These are phyloP conservation scores for Thymus quinquecostatus DNA, from an alignment of 257 asterid species.

Conservation along the genomic window DNA sequence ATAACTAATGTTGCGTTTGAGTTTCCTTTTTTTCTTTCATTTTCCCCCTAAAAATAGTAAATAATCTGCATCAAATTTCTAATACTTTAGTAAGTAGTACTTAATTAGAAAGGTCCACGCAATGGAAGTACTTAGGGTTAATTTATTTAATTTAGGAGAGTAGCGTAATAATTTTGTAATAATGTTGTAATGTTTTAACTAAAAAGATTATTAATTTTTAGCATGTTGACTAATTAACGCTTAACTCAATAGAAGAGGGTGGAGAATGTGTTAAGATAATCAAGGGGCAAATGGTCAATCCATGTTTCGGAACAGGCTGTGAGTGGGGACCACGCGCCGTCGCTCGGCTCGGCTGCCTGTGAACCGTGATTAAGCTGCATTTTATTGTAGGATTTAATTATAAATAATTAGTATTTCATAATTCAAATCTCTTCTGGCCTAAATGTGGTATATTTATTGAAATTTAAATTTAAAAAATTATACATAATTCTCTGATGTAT, in stretches of 20 bases:
- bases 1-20: neutral
- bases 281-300: slow-evolving; percentile 34
- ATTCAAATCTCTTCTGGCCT: no score
- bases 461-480: no score
- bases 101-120: neutral
- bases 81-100: no score
- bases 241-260: neutral
- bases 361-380: neutral
- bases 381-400: neutral
- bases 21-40: slow-evolving; percentile 3
- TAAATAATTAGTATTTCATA: no score
- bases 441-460: no score
- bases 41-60: neutral
- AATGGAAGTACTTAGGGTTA: neutral
- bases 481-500: no score
- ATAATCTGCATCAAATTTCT: neutral
- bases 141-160: neutral
- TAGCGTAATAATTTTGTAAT: neutral
- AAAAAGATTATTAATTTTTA: neutral
- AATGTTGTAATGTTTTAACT: neutral
- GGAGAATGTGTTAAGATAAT: neutral
- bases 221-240: slow-evolving; percentile 15
- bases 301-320: slow-evolving; percentile 35
- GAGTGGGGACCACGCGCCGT: slow-evolving; percentile 41
- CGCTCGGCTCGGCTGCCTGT: slow-evolving; percentile 16